phyloP scores from a whole-genome alignment of 371 early-diverging fungal species.

The Saksenaea vasiformis region DNA sequence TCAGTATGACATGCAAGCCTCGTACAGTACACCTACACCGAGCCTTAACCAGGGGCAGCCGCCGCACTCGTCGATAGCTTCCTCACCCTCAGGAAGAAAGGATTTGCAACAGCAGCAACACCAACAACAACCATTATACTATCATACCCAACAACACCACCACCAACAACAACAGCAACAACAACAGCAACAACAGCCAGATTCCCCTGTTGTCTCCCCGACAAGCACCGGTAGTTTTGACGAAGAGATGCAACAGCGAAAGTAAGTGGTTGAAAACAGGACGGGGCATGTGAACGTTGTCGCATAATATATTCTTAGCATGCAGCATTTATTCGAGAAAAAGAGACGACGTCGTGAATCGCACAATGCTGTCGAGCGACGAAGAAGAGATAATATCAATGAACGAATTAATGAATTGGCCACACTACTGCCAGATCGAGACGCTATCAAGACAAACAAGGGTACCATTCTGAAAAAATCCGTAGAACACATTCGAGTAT shows the following conservation, averaged over 20 bases:
- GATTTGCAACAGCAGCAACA: background rate
- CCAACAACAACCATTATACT: slow-evolving; percentile 4
- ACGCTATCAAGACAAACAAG: slow-evolving; percentile 72
- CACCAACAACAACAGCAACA: slow-evolving; percentile 7
- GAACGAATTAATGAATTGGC: slow-evolving; percentile 75
- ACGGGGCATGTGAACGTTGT: background rate
- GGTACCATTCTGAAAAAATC: slow-evolving; percentile 82
- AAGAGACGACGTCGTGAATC: slow-evolving; percentile 42
- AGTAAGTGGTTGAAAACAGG: slow-evolving; percentile 24
- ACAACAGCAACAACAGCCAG: slow-evolving; percentile 9
- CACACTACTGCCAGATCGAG: slow-evolving; percentile 51
- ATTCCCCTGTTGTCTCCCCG: slow-evolving; percentile 22
- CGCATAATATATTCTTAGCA: slow-evolving; percentile 20
- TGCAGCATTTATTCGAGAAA: slow-evolving; percentile 48
- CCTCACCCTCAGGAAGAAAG: background rate
- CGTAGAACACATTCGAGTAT: slow-evolving; percentile 83
- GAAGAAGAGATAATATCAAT: slow-evolving; percentile 95
- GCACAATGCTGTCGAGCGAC: slow-evolving; percentile 76
- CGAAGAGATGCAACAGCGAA: slow-evolving; percentile 40
- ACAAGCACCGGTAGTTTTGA: slow-evolving; percentile 34
- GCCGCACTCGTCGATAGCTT: slow-evolving; percentile 3
- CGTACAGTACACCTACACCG: slow-evolving; percentile 16
- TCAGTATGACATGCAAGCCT: slow-evolving; percentile 9
- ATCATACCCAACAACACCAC: slow-evolving; percentile 10
- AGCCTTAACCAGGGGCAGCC: slow-evolving; percentile 12